Percentiles rank a stretch among this genome's conserved stretches.
Conservation (phyloP, 2,329 filamentous ascomycete species). For the Nigrograna mackinnonii region DNA sequence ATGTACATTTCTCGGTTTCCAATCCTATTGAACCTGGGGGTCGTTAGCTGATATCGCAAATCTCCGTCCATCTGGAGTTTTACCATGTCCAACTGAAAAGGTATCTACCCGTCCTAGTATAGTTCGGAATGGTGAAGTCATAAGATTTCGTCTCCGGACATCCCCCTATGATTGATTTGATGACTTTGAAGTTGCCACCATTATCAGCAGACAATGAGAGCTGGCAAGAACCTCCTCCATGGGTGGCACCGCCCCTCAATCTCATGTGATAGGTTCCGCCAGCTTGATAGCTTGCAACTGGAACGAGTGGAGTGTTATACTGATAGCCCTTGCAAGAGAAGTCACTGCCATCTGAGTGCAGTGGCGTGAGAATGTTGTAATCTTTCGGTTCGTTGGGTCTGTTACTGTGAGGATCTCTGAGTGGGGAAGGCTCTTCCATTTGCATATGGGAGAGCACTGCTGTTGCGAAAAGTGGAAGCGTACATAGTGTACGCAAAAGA, state of each 20-base stretch:
- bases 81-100: conserved; percentile 70
- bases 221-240: conserved; percentile 77
- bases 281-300: conserved; percentile 64
- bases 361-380: conserved; percentile 73
- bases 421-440: conserved; percentile 58
- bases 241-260: conserved; percentile 62
- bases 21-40: conserved; percentile 64
- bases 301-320: conserved; percentile 51
- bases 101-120: conserved; percentile 63
- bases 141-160: conserved; percentile 59
- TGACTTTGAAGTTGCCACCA: conserved; percentile 70
- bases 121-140: conserved; percentile 67
- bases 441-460: conserved; percentile 53
- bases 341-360: conserved; percentile 63
- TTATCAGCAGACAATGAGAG: conserved; percentile 74
- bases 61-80: not conserved
- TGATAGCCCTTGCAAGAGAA: conserved; percentile 78
- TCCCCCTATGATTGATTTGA: conserved; percentile 64
- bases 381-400: conserved; percentile 55
- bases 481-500: conserved; percentile 20
- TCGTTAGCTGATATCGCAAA: conserved; percentile 14
- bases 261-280: conserved; percentile 67
- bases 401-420: conserved; percentile 53
- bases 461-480: conserved; percentile 20
- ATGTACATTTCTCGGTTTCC: conserved; percentile 87